phyloP scores from a whole-genome alignment of 2,329 filamentous ascomycete species.

The Aspergillus versicolor region DNA sequence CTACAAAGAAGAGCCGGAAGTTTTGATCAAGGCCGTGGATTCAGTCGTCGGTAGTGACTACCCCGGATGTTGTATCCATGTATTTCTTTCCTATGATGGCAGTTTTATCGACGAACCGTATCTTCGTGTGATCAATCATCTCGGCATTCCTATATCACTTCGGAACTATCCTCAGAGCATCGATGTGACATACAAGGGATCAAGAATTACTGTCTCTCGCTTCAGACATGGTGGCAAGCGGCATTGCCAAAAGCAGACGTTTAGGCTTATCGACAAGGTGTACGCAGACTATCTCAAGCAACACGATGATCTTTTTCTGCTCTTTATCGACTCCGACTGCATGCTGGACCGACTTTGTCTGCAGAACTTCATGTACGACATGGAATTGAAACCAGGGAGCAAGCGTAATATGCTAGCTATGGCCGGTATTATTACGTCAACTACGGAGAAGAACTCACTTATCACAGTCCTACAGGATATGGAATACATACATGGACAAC shows the following conservation, averaged over 20 bases:
- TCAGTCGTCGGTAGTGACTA: conserved; percentile 95
- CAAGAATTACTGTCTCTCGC: conserved; percentile 83
- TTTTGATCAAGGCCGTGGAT: conserved; percentile 81
- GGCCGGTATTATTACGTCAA: conserved; percentile 96
- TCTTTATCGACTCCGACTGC: conserved; percentile 98
- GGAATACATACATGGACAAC: conserved; percentile 95
- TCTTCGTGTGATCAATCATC: conserved; percentile 76
- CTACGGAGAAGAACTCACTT: conserved; percentile 80
- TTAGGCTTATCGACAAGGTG: conserved; percentile 88
- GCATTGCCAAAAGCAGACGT: conserved; percentile 89
- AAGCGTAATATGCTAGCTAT: conserved; percentile 92
- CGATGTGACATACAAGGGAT: conserved; percentile 78
- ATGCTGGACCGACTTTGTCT: conserved; percentile 88
- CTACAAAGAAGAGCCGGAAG: conserved; percentile 84
- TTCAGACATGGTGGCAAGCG: conserved; percentile 94
- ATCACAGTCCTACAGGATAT: conserved; percentile 95
- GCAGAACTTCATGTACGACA: conserved; percentile 98
- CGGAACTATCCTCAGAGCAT: conserved; percentile 84
- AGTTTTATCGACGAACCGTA: conserved; percentile 87
- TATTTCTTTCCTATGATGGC: conserved; percentile 94
- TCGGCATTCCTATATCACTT: conserved; percentile 72
- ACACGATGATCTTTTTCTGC: conserved; percentile 89
- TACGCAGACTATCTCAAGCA: conserved; percentile 82
- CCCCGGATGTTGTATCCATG: conserved; percentile 84
- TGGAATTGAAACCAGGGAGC: conserved; percentile 94